Evolutionary conservation across 2,329 filamentous ascomycete species (phyloP).

Genomic region (Aspergillus thermomutatus): DNA sequence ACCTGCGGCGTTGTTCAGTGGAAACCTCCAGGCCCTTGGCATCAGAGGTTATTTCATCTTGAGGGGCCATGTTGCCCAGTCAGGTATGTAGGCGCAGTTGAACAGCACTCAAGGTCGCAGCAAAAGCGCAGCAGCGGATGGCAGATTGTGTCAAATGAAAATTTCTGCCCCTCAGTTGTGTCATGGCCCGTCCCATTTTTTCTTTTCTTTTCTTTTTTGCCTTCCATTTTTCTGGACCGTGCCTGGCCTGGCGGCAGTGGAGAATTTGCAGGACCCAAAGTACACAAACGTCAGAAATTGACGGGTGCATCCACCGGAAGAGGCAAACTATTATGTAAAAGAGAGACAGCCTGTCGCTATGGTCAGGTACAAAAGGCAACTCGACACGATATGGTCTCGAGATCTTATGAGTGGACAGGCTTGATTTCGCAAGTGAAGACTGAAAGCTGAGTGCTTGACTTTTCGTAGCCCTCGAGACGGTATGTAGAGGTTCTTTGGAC

Average conservation of each 20-base stretch:
- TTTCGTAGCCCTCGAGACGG: background rate
- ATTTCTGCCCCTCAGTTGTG: background rate
- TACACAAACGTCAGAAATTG: background rate
- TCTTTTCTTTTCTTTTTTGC: too few species aligned
- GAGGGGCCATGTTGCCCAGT: background rate
- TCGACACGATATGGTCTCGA: background rate
- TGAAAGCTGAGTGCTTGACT: background rate
- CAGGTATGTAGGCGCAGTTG: background rate
- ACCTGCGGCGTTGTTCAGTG: background rate
- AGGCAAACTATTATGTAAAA: constrained; percentile 1
- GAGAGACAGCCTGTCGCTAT: background rate
- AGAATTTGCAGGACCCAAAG: background rate
- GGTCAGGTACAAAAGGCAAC: background rate
- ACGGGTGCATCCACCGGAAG: background rate
- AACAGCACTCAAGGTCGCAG: background rate
- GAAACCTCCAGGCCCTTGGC: background rate
- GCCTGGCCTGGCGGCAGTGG: background rate
- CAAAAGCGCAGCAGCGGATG: background rate
- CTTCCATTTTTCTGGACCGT: background rate
- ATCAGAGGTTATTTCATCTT: background rate
- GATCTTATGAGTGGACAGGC: too few species aligned
- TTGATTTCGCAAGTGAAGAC: too few species aligned
- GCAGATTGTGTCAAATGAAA: background rate
- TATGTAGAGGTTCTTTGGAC: background rate
- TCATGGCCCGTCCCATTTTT: too few species aligned